A percentile compares a stretch with the other conserved stretches of the same genome.
Conservation (phyloP, 805 yeast genomes). For the Kuraishia cidri region DNA sequence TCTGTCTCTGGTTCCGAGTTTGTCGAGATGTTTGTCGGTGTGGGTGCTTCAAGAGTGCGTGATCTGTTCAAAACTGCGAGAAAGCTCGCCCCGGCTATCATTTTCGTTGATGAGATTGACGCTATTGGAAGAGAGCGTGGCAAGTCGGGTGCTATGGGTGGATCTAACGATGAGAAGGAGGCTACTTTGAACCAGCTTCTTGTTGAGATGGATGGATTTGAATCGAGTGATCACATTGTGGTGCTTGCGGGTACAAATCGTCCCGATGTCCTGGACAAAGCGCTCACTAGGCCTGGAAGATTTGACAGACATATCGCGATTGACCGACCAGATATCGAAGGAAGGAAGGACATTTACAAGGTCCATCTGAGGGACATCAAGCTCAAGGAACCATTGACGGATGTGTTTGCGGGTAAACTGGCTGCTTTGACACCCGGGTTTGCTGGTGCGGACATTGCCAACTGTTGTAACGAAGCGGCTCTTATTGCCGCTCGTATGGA, state of each 20-base stretch:
- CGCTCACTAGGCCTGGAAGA: conserved; percentile 94
- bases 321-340: conserved; percentile 92
- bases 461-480: conserved; percentile 96
- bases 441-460: conserved; percentile 97
- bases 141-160: conserved; percentile 58
- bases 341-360: conserved; percentile 84
- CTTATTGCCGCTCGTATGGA: conserved; percentile 88
- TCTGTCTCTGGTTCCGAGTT: conserved; percentile 97
- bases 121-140: conserved; percentile 95
- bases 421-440: conserved; percentile 98
- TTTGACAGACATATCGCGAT: conserved; percentile 89
- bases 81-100: conserved; percentile 88
- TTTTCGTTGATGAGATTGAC: conserved; percentile 98
- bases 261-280: conserved; percentile 87
- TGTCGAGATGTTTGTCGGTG: conserved; percentile 98
- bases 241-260: conserved; percentile 97
- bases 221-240: conserved; percentile 84
- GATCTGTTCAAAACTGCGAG: conserved; percentile 90
- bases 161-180: conserved; percentile 94
- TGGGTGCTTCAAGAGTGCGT: conserved; percentile 96
- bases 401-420: conserved; percentile 70
- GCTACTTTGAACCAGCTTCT: conserved; percentile 90
- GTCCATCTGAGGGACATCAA: conserved; percentile 77
- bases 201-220: conserved; percentile 99
- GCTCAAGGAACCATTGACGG: conserved; percentile 32